Conservation (phyloP, 805 yeast species). For the Metschnikowia lunata region DNA sequence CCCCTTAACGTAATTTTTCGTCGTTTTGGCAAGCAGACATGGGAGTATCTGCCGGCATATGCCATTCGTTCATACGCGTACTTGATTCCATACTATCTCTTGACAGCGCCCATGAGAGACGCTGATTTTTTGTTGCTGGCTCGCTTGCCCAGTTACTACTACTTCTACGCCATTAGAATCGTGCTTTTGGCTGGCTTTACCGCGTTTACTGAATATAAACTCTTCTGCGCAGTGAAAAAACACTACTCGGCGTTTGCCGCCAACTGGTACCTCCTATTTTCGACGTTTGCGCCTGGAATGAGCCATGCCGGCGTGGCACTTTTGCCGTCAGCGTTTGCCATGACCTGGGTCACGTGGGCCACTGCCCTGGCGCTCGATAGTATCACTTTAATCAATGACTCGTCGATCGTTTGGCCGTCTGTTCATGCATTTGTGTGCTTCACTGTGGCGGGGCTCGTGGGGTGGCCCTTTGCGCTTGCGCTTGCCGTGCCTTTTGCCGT, state of each 20-base stretch:
- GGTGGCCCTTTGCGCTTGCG: conserved; percentile 86
- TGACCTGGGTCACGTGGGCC: conserved; percentile 44
- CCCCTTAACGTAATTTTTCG: conserved; percentile 76
- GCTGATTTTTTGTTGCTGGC: conserved; percentile 10
- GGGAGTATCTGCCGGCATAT: conserved; percentile 92
- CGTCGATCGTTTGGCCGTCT: conserved; percentile 8
- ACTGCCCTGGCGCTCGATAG: conserved; percentile 33
- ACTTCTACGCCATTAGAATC: conserved; percentile 53
- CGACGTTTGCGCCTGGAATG: conserved; percentile 72
- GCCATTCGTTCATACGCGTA: conserved; percentile 87
- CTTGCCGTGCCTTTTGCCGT: conserved; percentile 57
- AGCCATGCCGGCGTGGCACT: conserved; percentile 84
- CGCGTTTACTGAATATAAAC: conserved; percentile 47
- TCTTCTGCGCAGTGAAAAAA: conserved; percentile 41
- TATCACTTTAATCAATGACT: conserved; percentile 7
- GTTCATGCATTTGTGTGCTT: conserved; percentile 30
- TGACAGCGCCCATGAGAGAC: conserved; percentile 23
- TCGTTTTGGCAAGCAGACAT: conserved; percentile 87
- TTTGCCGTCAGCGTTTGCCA: conserved; percentile 76
- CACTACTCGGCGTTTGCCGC: conserved; percentile 40
- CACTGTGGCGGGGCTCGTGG: conserved; percentile 68
- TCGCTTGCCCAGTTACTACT: conserved; percentile 22
- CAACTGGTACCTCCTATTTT: conserved; percentile 58
- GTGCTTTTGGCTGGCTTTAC: conserved; percentile 36
- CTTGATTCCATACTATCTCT: conserved; percentile 46